A percentile compares a stretch with the other conserved stretches of the same genome.
Evolutionary conservation across 768 basidiomycete genomes (phyloP).

Genomic region (Rhodotorula babjevae): DNA sequence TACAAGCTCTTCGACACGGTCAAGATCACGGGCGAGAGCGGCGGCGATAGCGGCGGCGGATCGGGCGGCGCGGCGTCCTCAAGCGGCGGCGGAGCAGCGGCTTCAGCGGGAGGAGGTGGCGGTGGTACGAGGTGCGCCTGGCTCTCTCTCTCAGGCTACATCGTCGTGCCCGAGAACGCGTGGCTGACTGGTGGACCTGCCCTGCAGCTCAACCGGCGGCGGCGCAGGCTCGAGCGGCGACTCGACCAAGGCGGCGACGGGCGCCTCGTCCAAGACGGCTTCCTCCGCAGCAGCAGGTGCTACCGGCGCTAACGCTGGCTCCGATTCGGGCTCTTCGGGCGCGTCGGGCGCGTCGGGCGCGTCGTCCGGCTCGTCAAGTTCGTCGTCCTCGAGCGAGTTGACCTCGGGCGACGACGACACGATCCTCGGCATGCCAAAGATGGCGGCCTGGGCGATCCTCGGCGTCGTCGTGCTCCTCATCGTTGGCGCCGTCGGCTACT

Average conservation of each 20-base stretch:
- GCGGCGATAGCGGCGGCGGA: too few species aligned
- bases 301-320: too few species aligned
- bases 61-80: background rate
- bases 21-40: background rate
- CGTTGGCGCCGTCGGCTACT: background rate
- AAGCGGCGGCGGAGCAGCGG: background rate
- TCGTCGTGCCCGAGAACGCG: too few species aligned
- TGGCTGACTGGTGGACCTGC: too few species aligned
- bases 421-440: slow-evolving; percentile 7
- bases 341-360: background rate
- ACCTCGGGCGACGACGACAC: background rate
- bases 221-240: background rate
- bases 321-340: background rate
- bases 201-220: too few species aligned
- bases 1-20: background rate
- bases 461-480: background rate
- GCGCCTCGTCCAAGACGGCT: background rate
- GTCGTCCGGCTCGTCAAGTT: background rate
- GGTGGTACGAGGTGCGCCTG: too few species aligned
- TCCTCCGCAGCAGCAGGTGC: too few species aligned
- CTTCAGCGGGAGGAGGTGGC: too few species aligned
- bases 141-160: too few species aligned
- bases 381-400: background rate
- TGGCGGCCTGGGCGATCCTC: background rate
- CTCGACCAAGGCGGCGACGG: background rate